Base-by-base conservation (phyloP, 352 stramenopile genomes). In the Phytophthora citrophthora region DNA sequence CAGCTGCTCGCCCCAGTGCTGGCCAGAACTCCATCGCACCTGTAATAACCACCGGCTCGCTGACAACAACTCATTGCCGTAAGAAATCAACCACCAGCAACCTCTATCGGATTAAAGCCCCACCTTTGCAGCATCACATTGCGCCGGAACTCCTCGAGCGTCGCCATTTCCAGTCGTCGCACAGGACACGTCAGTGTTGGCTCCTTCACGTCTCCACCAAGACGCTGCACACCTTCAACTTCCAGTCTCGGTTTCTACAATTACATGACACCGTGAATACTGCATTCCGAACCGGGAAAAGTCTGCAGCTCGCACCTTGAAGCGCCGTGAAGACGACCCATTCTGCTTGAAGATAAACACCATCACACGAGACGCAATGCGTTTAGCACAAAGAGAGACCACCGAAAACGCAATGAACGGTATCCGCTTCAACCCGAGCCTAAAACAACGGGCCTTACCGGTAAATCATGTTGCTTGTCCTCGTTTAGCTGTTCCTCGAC, bases 1-100 rank as follows among this genome's bases (percentile, higher is more conserved):
- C 54, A 10, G 40, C 75, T 0, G 54, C 56, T 23, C 53, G 65
- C 26, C 81, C 83, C n/a, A 93, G 56, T 2, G 88, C 88, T 9
- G 88, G 87, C 88, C 88, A 96, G n/a, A 81, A 68, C 34, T 94
- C 81, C 86, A 96, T 90, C 10, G 77, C 80, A 4, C 74, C 79
- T 5, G 72, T 91, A 54, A 96, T 81, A 54, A 96, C 69, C n/a
- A 91, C 79, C 0, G 88, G 86, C 15, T 76, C 68, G 12, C 84
- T 93, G 45, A 26, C 8, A 38, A 62, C 38, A 68, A 34, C 29
- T 13, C 31, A 39, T 31, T 40, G 29, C 9, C 6, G 38, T 11
- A 29, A 27, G 43, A 15, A 61, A 10, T 23, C 10, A 20, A 23
- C 5, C 6, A 38, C 11, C 18, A 50, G 11, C 18, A 54, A 26